Base-by-base conservation (phyloP, 2,329 filamentous ascomycete genomes). In the Botrytis elliptica region DNA sequence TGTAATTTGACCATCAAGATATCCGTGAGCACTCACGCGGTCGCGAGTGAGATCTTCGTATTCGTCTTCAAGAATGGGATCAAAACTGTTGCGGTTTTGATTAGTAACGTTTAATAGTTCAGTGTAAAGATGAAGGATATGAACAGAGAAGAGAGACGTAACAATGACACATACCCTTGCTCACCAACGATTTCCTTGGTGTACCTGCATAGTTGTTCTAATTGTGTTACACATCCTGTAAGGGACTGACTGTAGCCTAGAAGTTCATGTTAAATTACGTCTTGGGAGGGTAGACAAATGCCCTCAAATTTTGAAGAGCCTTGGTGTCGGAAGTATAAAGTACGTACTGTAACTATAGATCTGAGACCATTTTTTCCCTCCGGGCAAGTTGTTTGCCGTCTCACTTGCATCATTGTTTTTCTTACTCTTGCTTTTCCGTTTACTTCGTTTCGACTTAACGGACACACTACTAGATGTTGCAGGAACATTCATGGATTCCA, bases 151-250 rank as follows among this genome's bases (percentile, higher is more conserved):
- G 33, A 52, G 49, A 57, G 38, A 57, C 29, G n/a, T 33, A n/a
- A 55, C 7, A 65, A 59, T 20, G 25, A 25, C 68, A 75, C 77
- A 59, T 62, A 81, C 78, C 84, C 84, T 77, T 86, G 84, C 78
- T 89, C 87, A 22, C 88, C 88, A 49, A 87, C 85, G 75, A 90
- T 88, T 65, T 86, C 84, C 79, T 89, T 90, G 3, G 87, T 88
- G 74, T 85, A 89, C 75, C 83, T 85, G 77, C 89, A 85, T 65
- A 90, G 79, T 74, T 86, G 84, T 76, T 88, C 85, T 3, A 89
- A 78, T 76, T 89, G 85, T 68, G 85, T 84, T 85, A 79, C 88
- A 75, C 77, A 88, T 5, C 85, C 85, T 10, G 86, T 88, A 65
- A 88, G 80, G 74, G 85, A 87, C 76, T 88, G 85, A 73, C 85